These are phyloP conservation scores for Phytophthora brassicae DNA, from an alignment of 352 stramenopile genomes.

Conservation along the genomic window DNA sequence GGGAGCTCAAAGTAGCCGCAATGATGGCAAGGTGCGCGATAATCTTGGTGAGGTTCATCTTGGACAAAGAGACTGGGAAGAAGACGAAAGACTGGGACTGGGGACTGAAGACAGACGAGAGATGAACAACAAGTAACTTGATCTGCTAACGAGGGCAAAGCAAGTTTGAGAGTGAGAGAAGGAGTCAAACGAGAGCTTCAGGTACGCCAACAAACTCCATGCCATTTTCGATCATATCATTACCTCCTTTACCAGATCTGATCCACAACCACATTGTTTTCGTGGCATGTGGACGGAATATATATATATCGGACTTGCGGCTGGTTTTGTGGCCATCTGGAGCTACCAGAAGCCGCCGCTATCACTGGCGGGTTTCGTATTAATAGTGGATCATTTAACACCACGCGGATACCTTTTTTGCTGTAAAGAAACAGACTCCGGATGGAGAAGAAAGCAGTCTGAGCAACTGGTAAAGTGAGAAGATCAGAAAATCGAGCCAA, in stretches of 20 bases:
- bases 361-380: background rate
- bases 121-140: constrained; percentile 15
- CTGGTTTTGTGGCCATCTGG: constrained; percentile 9
- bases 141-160: constrained; percentile 7
- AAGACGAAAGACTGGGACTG: constrained; percentile 18
- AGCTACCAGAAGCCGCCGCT: constrained; percentile 1
- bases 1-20: constrained; percentile 20
- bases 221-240: background rate
- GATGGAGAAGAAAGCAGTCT: constrained; percentile 2
- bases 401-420: background rate
- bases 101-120: constrained; percentile 18
- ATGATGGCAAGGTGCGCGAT: constrained; percentile 32
- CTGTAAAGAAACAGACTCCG: constrained; percentile 12
- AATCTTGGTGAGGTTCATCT: constrained; percentile 39
- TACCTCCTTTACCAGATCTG: background rate
- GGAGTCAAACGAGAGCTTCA: background rate
- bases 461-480: constrained; percentile 9
- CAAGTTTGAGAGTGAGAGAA: constrained; percentile 22
- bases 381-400: no score
- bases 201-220: background rate
- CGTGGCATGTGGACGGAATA: constrained; percentile 11
- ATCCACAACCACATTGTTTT: background rate
- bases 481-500: constrained; percentile 1
- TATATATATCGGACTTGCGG: background rate
- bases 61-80: constrained; percentile 17